Evolutionary conservation across 176 grass and related monocot genomes (phyloP).

Genomic region (Oryza meridionalis): DNA sequence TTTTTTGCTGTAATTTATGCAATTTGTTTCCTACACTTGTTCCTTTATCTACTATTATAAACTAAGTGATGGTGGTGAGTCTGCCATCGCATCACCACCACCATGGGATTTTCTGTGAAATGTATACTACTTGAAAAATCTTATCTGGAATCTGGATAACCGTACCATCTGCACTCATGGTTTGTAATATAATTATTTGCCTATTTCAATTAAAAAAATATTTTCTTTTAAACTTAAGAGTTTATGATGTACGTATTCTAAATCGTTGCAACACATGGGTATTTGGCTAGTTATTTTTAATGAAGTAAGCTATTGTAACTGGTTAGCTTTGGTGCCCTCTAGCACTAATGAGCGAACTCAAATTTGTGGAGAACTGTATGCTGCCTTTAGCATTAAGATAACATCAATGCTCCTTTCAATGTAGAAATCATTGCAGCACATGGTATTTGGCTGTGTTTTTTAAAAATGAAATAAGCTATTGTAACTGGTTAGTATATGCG

Average conservation of each 20-base stretch:
- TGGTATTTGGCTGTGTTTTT: neutral
- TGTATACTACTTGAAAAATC: neutral
- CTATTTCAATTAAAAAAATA: neutral
- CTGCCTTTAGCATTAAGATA: neutral
- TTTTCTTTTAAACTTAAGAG: too few relatives aligned
- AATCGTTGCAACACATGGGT: neutral
- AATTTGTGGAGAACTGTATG: neutral
- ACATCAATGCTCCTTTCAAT: neutral
- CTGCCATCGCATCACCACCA: neutral
- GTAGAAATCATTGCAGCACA: neutral
- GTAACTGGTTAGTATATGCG: conserved; percentile 12
- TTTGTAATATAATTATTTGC: neutral
- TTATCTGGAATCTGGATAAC: neutral
- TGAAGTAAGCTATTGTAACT: neutral
- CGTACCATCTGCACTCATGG: neutral
- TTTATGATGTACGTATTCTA: neutral
- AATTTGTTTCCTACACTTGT: conserved; percentile 15
- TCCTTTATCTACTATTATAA: neutral
- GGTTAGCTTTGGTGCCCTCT: conserved; percentile 4
- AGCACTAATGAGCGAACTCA: conserved; percentile 11
- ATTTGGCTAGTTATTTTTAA: neutral
- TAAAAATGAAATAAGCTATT: neutral
- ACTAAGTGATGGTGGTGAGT: neutral
- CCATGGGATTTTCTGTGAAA: neutral
- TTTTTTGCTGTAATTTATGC: neutral